phyloP scores from a whole-genome alignment of 73 alveolate genomes.

The Blepharisma japonicum region DNA sequence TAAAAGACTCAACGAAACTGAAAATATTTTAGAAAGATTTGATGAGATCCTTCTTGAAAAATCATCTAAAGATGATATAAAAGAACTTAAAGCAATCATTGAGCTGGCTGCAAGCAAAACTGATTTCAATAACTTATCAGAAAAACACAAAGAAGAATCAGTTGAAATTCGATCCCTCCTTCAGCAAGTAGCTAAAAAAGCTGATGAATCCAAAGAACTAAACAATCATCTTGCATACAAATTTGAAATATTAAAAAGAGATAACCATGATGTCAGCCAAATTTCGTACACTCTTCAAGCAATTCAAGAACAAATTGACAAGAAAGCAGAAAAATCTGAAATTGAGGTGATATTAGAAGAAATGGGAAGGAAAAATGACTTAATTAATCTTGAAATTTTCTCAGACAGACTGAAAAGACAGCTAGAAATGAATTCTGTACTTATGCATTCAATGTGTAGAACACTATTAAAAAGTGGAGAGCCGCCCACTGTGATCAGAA shows the following conservation, averaged over 20 bases:
- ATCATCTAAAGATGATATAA: neutral
- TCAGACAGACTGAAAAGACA: neutral
- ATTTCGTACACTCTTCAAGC: neutral
- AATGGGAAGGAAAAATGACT: neutral
- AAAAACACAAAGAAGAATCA: neutral
- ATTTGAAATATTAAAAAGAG: slow-evolving; percentile 6
- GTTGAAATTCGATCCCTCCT: neutral
- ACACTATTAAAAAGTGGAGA: slow-evolving; percentile 14
- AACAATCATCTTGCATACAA: neutral
- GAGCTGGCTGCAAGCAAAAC: neutral
- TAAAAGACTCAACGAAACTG: neutral
- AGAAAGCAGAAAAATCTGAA: slow-evolving; percentile 11
- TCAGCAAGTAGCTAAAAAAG: neutral
- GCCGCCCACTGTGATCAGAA: neutral
- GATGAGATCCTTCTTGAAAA: slow-evolving; percentile 20
- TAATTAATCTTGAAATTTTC: neutral
- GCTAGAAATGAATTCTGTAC: neutral
- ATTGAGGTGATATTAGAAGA: neutral
- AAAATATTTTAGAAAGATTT: slow-evolving; percentile 12
- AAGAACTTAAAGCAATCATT: neutral
- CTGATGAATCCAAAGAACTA: neutral
- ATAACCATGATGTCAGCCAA: neutral
- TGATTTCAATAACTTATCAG: neutral
- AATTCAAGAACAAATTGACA: neutral
- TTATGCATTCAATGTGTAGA: neutral